These are phyloP conservation scores for Papilionanthe hybrid DNA, from an alignment of 116 monocot species.

Conservation along the genomic window DNA sequence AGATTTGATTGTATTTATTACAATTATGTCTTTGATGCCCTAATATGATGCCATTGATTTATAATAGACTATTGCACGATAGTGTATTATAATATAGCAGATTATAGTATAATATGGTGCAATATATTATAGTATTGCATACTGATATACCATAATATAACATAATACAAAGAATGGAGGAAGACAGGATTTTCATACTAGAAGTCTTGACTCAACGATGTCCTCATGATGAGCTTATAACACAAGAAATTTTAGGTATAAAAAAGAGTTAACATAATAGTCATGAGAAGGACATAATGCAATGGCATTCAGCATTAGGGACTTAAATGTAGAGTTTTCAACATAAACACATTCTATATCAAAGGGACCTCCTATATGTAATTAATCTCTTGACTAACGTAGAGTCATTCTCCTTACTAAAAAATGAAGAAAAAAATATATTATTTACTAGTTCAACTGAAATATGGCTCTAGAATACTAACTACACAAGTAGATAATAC, in stretches of 20 bases:
- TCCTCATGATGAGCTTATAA: neutral
- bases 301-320: neutral
- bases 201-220: neutral
- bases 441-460: neutral
- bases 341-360: neutral
- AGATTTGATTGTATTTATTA: no score
- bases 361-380: no score
- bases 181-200: neutral
- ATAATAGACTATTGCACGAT: no score
- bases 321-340: neutral
- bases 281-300: neutral
- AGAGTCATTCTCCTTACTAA: neutral
- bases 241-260: neutral
- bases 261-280: neutral
- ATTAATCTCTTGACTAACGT: neutral
- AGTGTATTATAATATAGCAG: no score
- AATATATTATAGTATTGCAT: no score
- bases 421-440: neutral
- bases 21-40: no score
- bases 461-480: neutral
- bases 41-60: no score
- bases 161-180: neutral
- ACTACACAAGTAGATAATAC: constrained; percentile 8
- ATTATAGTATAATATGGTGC: no score
- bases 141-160: no score